These are phyloP conservation scores for Heritiera littoralis DNA, from an alignment of 345 rosid species.

Conservation along the genomic window DNA sequence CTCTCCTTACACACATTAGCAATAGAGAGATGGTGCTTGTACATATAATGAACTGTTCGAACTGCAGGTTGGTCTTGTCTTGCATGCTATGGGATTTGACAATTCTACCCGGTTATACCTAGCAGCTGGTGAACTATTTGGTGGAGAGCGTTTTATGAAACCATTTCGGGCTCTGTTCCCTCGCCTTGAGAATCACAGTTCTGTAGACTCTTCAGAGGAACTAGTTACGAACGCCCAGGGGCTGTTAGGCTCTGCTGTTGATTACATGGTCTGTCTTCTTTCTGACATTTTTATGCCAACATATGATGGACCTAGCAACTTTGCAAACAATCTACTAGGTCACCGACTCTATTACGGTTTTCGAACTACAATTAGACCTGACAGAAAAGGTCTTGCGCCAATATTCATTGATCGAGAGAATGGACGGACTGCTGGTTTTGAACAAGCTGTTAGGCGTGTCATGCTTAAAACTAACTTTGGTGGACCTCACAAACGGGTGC, in stretches of 20 bases:
- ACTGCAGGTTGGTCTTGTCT: conserved; percentile 86
- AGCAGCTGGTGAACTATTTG: conserved; percentile 97
- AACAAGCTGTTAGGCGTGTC: conserved; percentile 76
- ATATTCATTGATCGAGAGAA: conserved; percentile 74
- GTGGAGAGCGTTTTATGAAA: conserved; percentile 87
- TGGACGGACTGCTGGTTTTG: conserved; percentile 64
- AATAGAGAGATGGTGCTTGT: background rate
- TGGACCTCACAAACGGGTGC: conserved; percentile 79
- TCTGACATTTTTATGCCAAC: conserved; percentile 98
- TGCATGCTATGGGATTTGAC: conserved; percentile 87
- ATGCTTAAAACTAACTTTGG: conserved; percentile 93
- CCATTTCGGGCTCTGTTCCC: conserved; percentile 84
- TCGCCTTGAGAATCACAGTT: conserved; percentile 91
- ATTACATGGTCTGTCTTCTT: conserved; percentile 99
- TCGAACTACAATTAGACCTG: conserved; percentile 93
- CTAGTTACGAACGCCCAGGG: conserved; percentile 61
- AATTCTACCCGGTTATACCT: conserved; percentile 87
- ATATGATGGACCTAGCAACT: conserved; percentile 99
- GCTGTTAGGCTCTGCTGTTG: conserved; percentile 94
- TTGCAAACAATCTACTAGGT: conserved; percentile 97
- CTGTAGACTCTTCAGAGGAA: conserved; percentile 84
- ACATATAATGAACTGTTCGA: conserved; percentile 20
- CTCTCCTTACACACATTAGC: background rate
- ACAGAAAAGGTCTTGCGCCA: conserved; percentile 88
- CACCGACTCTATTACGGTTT: conserved; percentile 97